Evolutionary conservation across 2,329 filamentous ascomycete genomes (phyloP).

Genomic region (Aspergillus fijiensis): DNA sequence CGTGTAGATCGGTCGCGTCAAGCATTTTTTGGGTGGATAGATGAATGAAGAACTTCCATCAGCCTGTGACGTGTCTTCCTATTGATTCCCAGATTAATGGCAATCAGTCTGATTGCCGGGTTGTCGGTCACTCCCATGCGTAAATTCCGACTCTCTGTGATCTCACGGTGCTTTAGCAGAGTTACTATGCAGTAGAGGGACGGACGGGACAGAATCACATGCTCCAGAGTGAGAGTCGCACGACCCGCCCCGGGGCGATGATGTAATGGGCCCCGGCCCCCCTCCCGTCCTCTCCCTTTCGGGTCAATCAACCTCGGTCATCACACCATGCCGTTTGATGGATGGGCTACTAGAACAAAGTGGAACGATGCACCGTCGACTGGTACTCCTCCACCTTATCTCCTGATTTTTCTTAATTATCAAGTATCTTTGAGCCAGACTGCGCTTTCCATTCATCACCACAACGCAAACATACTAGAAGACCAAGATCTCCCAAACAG

Average conservation of each 20-base stretch:
- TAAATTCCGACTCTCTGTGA: too few species aligned
- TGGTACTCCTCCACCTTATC: background rate
- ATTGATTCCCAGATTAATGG: too few species aligned
- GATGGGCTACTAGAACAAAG: background rate
- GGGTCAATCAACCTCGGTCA: background rate
- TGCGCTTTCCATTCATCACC: background rate
- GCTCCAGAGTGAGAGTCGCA: background rate
- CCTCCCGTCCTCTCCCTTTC: background rate
- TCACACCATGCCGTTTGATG: background rate
- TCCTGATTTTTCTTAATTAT: background rate
- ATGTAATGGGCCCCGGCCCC: background rate
- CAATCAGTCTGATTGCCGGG: too few species aligned
- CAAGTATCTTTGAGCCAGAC: background rate
- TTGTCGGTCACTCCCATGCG: too few species aligned
- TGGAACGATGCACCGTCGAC: background rate
- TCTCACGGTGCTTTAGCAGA: too few species aligned
- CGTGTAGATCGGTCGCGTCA: background rate
- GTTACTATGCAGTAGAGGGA: too few species aligned
- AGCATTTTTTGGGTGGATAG: background rate
- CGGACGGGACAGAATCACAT: background rate
- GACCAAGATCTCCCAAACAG: background rate
- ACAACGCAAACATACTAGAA: background rate
- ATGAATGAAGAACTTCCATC: too few species aligned
- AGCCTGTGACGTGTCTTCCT: too few species aligned
- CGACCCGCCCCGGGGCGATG: background rate